phyloP scores from a whole-genome alignment of 805 yeast genomes.

The Teunomyces stri region DNA sequence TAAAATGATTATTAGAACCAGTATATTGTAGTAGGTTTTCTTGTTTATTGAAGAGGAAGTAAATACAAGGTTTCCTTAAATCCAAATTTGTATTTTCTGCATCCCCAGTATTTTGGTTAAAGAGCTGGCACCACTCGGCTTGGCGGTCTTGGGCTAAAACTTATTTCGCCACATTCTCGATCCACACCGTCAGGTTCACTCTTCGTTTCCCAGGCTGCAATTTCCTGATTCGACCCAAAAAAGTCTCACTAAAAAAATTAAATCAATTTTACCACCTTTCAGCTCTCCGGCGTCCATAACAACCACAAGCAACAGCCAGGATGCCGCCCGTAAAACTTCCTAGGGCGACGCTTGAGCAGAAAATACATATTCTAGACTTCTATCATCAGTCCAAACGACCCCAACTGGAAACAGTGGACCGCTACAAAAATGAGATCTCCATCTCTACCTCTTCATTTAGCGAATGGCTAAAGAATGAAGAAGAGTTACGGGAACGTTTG shows the following conservation, averaged over 20 bases:
- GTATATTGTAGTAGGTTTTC: too few species aligned
- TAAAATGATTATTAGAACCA: not conserved
- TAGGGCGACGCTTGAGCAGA: slow-evolving; percentile 59
- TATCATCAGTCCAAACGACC: slow-evolving; percentile 48
- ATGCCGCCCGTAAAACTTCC: slow-evolving; percentile 29
- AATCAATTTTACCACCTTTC: slow-evolving; percentile 2
- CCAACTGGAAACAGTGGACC: slow-evolving; percentile 57
- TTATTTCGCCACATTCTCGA: not conserved
- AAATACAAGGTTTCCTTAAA: too few species aligned
- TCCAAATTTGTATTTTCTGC: too few species aligned
- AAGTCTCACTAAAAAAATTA: slow-evolving; percentile 2
- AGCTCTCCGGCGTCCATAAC: not conserved
- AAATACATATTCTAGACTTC: slow-evolving; percentile 52
- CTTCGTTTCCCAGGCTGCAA: not conserved
- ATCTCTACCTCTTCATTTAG: slow-evolving; percentile 60
- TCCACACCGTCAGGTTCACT: not conserved
- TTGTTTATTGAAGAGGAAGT: too few species aligned
- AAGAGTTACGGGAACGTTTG: slow-evolving; percentile 46
- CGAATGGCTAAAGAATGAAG: slow-evolving; percentile 60
- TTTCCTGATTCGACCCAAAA: not conserved
- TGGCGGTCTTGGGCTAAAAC: not conserved
- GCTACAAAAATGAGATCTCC: slow-evolving; percentile 47
- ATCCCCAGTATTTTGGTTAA: too few species aligned
- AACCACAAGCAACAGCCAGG: not conserved
- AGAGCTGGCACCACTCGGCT: not conserved